phyloP scores from a whole-genome alignment of 345 rosid species.

The Trapa bicornis region DNA sequence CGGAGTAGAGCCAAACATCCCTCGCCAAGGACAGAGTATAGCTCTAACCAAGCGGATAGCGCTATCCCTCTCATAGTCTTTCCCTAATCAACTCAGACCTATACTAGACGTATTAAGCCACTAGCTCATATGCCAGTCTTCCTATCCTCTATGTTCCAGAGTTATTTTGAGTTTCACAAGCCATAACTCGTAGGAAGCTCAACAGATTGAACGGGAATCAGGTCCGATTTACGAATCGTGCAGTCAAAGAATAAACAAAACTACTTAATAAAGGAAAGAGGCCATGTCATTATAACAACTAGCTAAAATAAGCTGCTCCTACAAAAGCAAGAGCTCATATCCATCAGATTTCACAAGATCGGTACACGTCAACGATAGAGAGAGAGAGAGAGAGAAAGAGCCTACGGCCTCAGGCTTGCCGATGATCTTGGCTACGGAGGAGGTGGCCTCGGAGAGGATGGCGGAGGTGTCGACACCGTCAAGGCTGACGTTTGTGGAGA shows the following conservation, averaged over 20 bases:
- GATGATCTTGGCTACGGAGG: slow-evolving; percentile 33
- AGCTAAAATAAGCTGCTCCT: not conserved
- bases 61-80: too few relatives aligned
- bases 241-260: too few relatives aligned
- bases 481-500: slow-evolving; percentile 22
- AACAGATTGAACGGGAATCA: too few relatives aligned
- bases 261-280: not conserved
- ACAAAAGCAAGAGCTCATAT: not conserved
- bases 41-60: too few relatives aligned
- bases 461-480: slow-evolving; percentile 30
- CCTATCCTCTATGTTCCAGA: too few relatives aligned
- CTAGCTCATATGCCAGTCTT: too few relatives aligned
- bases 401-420: slow-evolving; percentile 34
- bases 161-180: not conserved
- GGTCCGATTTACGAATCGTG: too few relatives aligned
- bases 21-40: too few relatives aligned
- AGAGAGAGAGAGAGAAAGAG: not conserved
- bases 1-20: too few relatives aligned
- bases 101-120: too few relatives aligned
- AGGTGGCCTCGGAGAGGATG: slow-evolving; percentile 32
- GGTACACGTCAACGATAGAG: not conserved
- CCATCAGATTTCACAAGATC: not conserved
- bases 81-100: too few relatives aligned
- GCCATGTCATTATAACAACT: not conserved
- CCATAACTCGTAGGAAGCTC: too few relatives aligned